phyloP scores from a whole-genome alignment of 495 filamentous ascomycete genomes.

The Trichoderma orchidacearum region DNA sequence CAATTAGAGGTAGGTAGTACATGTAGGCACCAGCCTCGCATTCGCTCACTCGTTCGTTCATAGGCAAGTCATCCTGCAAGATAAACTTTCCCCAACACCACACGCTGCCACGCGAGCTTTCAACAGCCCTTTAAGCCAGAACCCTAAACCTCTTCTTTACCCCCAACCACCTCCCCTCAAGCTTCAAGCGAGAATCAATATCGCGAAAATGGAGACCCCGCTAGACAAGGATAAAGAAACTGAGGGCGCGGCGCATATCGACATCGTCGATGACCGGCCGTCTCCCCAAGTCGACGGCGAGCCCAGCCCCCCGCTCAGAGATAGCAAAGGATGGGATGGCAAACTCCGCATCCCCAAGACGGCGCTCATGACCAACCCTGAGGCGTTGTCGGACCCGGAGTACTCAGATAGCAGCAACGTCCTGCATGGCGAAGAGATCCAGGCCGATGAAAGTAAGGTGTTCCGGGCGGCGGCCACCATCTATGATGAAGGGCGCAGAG shows the following conservation, averaged over 20 bases:
- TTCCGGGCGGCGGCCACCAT: neutral
- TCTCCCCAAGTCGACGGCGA: slow-evolving; percentile 26
- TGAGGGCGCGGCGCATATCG: slow-evolving; percentile 22
- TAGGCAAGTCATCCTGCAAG: no score
- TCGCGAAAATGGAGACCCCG: slow-evolving; percentile 18
- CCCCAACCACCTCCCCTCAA: neutral
- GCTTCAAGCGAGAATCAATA: neutral
- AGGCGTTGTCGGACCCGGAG: slow-evolving; percentile 67
- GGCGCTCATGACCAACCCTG: slow-evolving; percentile 53
- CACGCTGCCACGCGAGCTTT: no score
- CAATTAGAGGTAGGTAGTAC: no score
- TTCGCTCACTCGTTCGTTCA: no score
- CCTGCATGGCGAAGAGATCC: slow-evolving; percentile 58
- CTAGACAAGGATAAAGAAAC: slow-evolving; percentile 18
- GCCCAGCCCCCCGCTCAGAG: slow-evolving; percentile 25
- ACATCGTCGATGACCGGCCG: slow-evolving; percentile 22
- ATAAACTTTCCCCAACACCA: no score
- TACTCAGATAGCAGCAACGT: slow-evolving; percentile 73
- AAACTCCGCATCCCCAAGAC: slow-evolving; percentile 65
- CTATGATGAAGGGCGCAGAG: neutral
- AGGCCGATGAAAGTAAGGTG: slow-evolving; percentile 61
- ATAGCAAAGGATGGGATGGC: slow-evolving; percentile 86
- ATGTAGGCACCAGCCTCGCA: no score
- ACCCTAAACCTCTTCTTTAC: neutral
- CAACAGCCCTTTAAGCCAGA: no score